Base-by-base conservation (phyloP, 2,329 filamentous ascomycete species). In the Diaporthe australafricana region DNA sequence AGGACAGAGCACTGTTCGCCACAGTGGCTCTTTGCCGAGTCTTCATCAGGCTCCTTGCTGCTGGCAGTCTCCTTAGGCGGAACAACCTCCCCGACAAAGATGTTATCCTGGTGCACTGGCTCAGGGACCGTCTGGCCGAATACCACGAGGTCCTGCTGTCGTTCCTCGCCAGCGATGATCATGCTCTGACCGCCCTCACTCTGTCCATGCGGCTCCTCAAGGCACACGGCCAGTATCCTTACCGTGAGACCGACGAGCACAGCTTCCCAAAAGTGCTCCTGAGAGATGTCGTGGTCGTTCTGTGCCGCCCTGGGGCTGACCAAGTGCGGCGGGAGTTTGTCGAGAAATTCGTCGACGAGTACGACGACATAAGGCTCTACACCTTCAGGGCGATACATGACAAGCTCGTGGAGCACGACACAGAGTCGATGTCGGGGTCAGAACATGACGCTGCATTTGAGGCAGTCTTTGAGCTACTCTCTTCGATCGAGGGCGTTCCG, bases 181-280 rank as follows among this genome's bases (percentile, higher is more conserved):
- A 90, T n/a, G 90, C 94, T 74, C 87, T 89, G 53, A 93, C 93
- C 20, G 92, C 90, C 14, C 83, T 98, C 77, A 94, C 92, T 0
- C 84, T 98, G 62, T 88, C 91, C 70, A 97, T 98, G 95, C 91
- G 93, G 70, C 82, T 97, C 60, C 84, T 97, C 75, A 96, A 97
- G 84, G 92, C 93, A 65, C 94, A 97, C 79, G 91, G 89, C 22
- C 89, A 90, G 74, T 84, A 90, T 77, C 80, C 91, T 45, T 87
- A 87, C 70, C 88, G 88, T 70, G 70, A 71, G 32, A 88, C 88
- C 30, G 88, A 90, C 8, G 90, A 92, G 56, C 90, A 91, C 77
- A 89, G 85, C 17, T 97, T 97, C 82, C 92, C 93, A 3, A 89
- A 88, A 27, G 83, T 85, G 0, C 90, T 93, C 52, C 89, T 98